phyloP scores from a whole-genome alignment of 371 early-diverging fungal genomes.

The Lichtheimia hyalospora region DNA sequence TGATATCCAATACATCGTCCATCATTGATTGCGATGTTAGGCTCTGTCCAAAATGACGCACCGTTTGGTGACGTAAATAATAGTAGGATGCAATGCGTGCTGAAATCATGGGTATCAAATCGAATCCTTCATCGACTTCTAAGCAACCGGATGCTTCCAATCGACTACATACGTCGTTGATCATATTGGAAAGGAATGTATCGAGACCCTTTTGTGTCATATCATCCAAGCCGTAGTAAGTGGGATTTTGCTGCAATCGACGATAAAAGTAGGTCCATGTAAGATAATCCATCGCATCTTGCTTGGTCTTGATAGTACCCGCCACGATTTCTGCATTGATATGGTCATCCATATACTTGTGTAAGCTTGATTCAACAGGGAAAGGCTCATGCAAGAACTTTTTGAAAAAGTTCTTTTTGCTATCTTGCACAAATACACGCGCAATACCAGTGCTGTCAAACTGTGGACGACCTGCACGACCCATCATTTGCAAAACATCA shows the following conservation, averaged over 20 bases:
- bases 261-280: constrained; percentile 95
- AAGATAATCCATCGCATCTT: constrained; percentile 92
- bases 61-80: constrained; percentile 82
- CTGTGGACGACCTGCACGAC: constrained; percentile 98
- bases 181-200: constrained; percentile 70
- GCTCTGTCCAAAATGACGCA: constrained; percentile 62
- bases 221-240: constrained; percentile 91
- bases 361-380: constrained; percentile 86
- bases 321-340: constrained; percentile 91
- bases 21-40: constrained; percentile 49
- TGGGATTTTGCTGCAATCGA: constrained; percentile 89
- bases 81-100: constrained; percentile 90
- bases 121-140: constrained; percentile 60
- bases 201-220: constrained; percentile 66
- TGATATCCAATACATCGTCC: constrained; percentile 65
- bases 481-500: constrained; percentile 98
- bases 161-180: constrained; percentile 69
- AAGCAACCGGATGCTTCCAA: constrained; percentile 76
- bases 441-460: constrained; percentile 92
- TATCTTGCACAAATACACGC: constrained; percentile 84
- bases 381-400: constrained; percentile 93
- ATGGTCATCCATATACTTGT: constrained; percentile 80
- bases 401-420: constrained; percentile 95
- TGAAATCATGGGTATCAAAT: constrained; percentile 65
- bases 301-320: constrained; percentile 81